Evolutionary conservation across 139 green algal species (phyloP), one percentile per base, ranked within the genome.

Genomic region (Desmodesmus armatus): DNA sequence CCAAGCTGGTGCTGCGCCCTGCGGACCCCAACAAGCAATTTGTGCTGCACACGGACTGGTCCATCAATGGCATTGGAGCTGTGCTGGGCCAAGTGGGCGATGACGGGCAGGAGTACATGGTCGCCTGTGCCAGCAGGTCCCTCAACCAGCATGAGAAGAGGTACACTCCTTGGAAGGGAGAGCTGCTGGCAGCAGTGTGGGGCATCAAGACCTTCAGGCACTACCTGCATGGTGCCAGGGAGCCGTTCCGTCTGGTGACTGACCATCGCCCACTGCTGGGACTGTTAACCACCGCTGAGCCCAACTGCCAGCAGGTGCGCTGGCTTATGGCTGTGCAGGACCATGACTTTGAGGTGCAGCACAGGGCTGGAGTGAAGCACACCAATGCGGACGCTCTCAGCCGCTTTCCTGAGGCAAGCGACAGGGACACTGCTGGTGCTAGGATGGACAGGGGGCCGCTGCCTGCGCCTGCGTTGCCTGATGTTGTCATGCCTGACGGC

Each of bases 41-140:
- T 55, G 29, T 76, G 2, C 33, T 89, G 31, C 37, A 86, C 47
- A 86, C 58, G 5, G 81, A 90, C 43, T 89, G 62, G 21, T 80
- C 7, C 0, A 21, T 29, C 0, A 31, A 67, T 2, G 82, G 83
- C 23, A 78, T 90, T 29, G 85, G 77, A 44, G 90, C 75, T 5
- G 86, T 93, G 19, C 71, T 90, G 3, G 73, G 66, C 29, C 63
- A 72, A 33, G 13, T 29, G 40, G 63, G 41, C 41, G 5, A 69
- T 40, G 2, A 88, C 86, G 40, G 41, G 72, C 44, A 35, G 23
- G 4, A 53, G 60, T 35, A 1, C 87, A 70, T 44, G 21, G 55
- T 39, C 87, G 86, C 78, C 17, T 41, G 35, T n/a, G 55, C 47
- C 35, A 71, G 23, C 43, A 72, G 33, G 13, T 33, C 63, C 2